Percentiles rank a stretch among this genome's conserved stretches.
Evolutionary conservation across 805 yeast genomes (phyloP).

Genomic region (Schizosaccharomyces cryophilus): DNA sequence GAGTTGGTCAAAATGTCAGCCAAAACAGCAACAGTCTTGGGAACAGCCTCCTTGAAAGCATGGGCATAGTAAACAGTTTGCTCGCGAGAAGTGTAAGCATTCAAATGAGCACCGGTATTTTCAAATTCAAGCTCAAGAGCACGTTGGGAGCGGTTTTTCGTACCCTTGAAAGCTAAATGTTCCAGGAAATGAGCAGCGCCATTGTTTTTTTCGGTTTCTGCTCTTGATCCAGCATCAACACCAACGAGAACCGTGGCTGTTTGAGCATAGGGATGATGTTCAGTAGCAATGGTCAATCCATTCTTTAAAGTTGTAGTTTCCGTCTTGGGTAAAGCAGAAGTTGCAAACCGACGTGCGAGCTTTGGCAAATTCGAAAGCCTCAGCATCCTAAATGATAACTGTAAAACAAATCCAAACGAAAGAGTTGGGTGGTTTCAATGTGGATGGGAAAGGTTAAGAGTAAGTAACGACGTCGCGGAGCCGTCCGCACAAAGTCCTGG

Average conservation of each 20-base stretch:
- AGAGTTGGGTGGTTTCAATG: neutral
- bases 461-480: neutral
- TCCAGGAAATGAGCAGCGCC: slow-evolving; percentile 97
- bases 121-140: slow-evolving; percentile 81
- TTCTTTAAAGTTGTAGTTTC: slow-evolving; percentile 57
- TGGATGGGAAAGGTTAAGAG: slow-evolving; percentile 1
- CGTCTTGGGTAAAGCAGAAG: slow-evolving; percentile 21
- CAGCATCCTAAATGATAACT: neutral
- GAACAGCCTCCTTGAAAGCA: slow-evolving; percentile 55
- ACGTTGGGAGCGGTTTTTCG: slow-evolving; percentile 52
- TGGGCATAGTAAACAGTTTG: slow-evolving; percentile 93
- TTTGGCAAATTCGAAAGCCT: neutral
- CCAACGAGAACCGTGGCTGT: slow-evolving; percentile 97
- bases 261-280: slow-evolving; percentile 57
- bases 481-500: no score
- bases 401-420: neutral
- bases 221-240: slow-evolving; percentile 96
- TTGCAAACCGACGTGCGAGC: slow-evolving; percentile 7
- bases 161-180: slow-evolving; percentile 92
- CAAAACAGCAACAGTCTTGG: slow-evolving; percentile 64
- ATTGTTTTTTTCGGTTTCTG: slow-evolving; percentile 58
- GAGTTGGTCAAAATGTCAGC: slow-evolving; percentile 77
- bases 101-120: slow-evolving; percentile 85
- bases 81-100: slow-evolving; percentile 33
- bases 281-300: slow-evolving; percentile 87